phyloP scores from a whole-genome alignment of 2,329 filamentous ascomycete species.

The Pseudogymnoascus sp. region DNA sequence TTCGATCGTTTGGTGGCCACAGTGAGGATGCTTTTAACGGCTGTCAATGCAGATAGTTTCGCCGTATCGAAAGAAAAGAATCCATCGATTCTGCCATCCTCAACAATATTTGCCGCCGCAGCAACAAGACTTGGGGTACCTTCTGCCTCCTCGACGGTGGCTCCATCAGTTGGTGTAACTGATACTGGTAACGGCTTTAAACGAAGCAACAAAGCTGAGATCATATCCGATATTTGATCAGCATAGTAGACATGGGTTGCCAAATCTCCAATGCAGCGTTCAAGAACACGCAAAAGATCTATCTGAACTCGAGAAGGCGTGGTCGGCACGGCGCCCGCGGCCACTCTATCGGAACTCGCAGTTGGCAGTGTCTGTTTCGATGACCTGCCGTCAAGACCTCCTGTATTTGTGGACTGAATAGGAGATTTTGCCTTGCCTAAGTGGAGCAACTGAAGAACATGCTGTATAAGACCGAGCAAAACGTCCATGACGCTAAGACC shows the following conservation, averaged over 20 bases:
- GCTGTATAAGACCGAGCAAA: constrained; percentile 74
- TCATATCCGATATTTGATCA: constrained; percentile 93
- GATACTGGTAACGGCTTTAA: constrained; percentile 58
- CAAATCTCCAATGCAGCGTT: constrained; percentile 80
- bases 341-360: constrained; percentile 21
- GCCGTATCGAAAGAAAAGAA: constrained; percentile 60
- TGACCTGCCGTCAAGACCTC: constrained; percentile 14
- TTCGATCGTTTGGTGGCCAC: constrained; percentile 68
- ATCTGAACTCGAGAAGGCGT: constrained; percentile 48
- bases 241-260: constrained; percentile 96
- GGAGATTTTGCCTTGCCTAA: constrained; percentile 38
- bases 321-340: constrained; percentile 33
- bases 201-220: constrained; percentile 69
- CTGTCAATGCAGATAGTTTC: constrained; percentile 62
- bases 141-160: constrained; percentile 36
- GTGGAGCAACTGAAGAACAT: constrained; percentile 72
- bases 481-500: constrained; percentile 96
- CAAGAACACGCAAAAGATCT: constrained; percentile 63
- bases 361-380: constrained; percentile 14
- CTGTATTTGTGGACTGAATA: constrained; percentile 28
- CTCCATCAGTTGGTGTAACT: constrained; percentile 35
- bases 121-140: constrained; percentile 44
- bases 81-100: constrained; percentile 46
- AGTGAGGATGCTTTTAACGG: constrained; percentile 74
- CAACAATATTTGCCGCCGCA: constrained; percentile 41